A percentile compares a stretch with the other conserved stretches of the same genome.
phyloP scores from a whole-genome alignment of 192 early-diverging fungal species.

The Backusella sp. region DNA sequence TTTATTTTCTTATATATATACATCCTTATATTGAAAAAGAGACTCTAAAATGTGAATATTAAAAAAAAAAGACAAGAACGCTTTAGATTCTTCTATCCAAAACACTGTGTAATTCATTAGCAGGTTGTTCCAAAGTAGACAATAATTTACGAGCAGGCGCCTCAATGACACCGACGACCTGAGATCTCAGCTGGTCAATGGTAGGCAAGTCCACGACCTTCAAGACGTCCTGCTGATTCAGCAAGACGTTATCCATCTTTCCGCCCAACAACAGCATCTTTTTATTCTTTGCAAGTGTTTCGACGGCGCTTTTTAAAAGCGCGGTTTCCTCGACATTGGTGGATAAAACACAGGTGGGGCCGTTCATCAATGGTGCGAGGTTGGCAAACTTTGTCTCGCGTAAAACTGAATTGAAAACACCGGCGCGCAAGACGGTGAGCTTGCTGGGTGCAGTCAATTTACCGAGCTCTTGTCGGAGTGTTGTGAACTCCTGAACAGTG shows the following conservation, averaged over 20 bases:
- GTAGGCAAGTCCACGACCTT: constrained; percentile 50
- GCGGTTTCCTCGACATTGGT: constrained; percentile 44
- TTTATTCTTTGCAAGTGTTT: constrained; percentile 47
- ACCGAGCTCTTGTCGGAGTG: constrained; percentile 46
- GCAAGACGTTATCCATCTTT: constrained; percentile 49
- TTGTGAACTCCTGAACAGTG: constrained; percentile 48
- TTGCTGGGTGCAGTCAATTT: constrained; percentile 17
- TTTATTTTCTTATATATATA: constrained; percentile 5
- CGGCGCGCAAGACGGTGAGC: constrained; percentile 44
- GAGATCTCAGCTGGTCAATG: constrained; percentile 40
- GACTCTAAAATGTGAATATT: background rate
- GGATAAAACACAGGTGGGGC: constrained; percentile 52
- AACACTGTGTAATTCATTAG: constrained; percentile 32
- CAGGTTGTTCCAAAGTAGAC: constrained; percentile 32
- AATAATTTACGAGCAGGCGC: constrained; percentile 44
- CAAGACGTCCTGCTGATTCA: constrained; percentile 49
- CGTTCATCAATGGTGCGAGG: constrained; percentile 46
- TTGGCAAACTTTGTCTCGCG: constrained; percentile 45
- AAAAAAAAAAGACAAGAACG: background rate
- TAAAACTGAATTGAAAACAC: constrained; percentile 48
- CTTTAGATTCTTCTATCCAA: constrained; percentile 33
- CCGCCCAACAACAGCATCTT: constrained; percentile 58
- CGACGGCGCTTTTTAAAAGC: constrained; percentile 38
- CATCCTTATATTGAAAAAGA: background rate
- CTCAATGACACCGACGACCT: constrained; percentile 48